Evolutionary conservation across 106 monocot genomes (phyloP).

Genomic region (Dioscorea alata): DNA sequence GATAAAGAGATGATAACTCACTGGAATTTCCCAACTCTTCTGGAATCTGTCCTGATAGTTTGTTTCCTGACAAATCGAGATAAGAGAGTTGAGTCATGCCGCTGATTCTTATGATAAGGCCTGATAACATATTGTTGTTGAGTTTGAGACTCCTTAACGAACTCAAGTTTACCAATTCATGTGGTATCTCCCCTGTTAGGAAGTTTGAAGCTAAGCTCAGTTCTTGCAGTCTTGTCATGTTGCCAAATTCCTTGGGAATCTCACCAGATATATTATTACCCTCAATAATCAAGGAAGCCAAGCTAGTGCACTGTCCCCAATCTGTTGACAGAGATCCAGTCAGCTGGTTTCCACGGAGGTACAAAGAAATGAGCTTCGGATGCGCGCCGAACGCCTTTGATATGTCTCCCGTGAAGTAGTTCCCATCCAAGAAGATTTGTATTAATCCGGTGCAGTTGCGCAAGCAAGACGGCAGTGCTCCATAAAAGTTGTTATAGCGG

Average conservation of each 20-base stretch:
- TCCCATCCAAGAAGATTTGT: constrained; percentile 36
- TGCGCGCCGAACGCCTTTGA: constrained; percentile 38
- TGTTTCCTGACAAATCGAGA: constrained; percentile 52
- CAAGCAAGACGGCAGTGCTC: constrained; percentile 52
- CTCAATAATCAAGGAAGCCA: constrained; percentile 20
- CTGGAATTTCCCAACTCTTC: constrained; percentile 29
- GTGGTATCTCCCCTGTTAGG: no score
- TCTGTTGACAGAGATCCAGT: constrained; percentile 42
- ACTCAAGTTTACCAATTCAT: no score
- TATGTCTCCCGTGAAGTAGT: constrained; percentile 52
- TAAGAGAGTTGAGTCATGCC: constrained; percentile 5
- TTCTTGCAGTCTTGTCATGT: no score
- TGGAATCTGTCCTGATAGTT: constrained; percentile 31
- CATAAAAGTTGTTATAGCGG: constrained; percentile 50
- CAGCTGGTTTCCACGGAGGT: constrained; percentile 37
- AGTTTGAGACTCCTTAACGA: no score
- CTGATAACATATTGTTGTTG: constrained; percentile 40
- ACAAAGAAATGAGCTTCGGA: constrained; percentile 31
- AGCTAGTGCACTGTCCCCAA: no score
- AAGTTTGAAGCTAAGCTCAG: no score
- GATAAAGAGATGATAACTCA: constrained; percentile 10
- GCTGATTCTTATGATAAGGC: no score
- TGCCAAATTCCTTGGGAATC: no score
- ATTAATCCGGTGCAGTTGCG: constrained; percentile 30
- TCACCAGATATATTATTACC: no score